Base-by-base conservation (phyloP, 352 stramenopile species). In the Thalassiosira mediterranea region DNA sequence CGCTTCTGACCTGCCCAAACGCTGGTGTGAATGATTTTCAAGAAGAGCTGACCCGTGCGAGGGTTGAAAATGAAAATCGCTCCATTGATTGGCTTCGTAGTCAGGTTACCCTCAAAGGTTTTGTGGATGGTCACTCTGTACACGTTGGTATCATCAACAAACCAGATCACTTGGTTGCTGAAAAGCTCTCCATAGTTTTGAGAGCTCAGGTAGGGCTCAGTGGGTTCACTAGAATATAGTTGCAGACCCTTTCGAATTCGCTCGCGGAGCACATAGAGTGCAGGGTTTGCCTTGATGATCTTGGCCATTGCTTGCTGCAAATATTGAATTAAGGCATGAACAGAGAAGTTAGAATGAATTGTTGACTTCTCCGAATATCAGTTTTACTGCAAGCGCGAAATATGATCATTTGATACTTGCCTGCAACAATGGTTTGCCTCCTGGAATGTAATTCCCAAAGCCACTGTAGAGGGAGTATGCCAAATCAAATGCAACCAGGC, bases 61-160 rank as follows among this genome's bases (percentile, higher is more conserved):
- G 97, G 97, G 79, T 99, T 99, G 85, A 99, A 99, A 73, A 99
- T 99, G 84, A 99, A 99, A 74, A 99, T 99, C 31, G 97, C 97
- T 58, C 97, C 97, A 88, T 99, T 99, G 89, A 99, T 99, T 26
- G 97, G 97, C 88, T 99, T 99, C 10, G 97, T 99, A 42, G 96
- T 98, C 70, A 98, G 87, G 88, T 99, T 99, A 46, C 97, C 97
- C 80, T 99, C 97, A 70, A 99, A 99, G 2, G 97, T 99, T 90
- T 98, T 98, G 92, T 99, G 97, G 72, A 99, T 99, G 37, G 97
- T 99, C 49, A 99, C 97, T 59, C 97, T 95, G 79, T 97, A 97
- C 1, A 99, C 97, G 81, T 99, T 99, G 31, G 96, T 99, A 79
- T 99, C 97, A 77, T 99, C 97, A 7, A 99, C 97, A 86, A 99